Evolutionary conservation across 148 eudicot species (phyloP).

Genomic region (Nepenthes mirabilis): DNA sequence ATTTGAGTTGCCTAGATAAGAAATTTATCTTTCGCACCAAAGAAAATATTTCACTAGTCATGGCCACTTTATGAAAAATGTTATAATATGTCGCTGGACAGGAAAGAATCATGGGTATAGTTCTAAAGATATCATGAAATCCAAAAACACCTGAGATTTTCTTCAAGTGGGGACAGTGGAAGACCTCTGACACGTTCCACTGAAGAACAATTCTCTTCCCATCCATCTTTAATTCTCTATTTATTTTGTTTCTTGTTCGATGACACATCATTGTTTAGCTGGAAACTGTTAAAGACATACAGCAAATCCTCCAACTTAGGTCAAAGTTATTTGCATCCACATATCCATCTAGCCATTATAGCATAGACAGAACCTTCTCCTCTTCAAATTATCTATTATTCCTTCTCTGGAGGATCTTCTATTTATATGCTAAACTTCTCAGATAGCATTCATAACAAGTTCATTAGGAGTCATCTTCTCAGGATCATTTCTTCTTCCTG

Average conservation of each 20-base stretch:
- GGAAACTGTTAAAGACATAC: background rate
- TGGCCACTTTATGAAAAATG: too few relatives aligned
- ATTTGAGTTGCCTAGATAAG: too few relatives aligned
- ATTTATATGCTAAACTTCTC: background rate
- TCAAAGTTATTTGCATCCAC: background rate
- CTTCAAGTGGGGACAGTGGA: conserved; percentile 4
- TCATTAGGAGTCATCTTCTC: background rate
- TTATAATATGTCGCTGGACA: too few relatives aligned
- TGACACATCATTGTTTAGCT: background rate
- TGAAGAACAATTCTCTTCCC: conserved; percentile 4
- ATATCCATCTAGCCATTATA: background rate
- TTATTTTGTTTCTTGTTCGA: background rate
- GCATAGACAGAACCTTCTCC: background rate
- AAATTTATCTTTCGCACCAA: too few relatives aligned
- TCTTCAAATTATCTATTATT: background rate
- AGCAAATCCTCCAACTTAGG: background rate
- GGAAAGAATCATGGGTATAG: too few relatives aligned
- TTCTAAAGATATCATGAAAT: background rate
- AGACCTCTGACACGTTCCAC: conserved; percentile 21
- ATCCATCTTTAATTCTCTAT: background rate
- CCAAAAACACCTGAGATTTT: background rate
- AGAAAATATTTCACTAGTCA: too few relatives aligned
- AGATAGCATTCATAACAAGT: background rate
- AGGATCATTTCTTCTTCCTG: background rate
- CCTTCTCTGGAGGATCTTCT: background rate